phyloP scores from a whole-genome alignment of 2,329 filamentous ascomycete genomes.

The Aureobasidium mangrovei region DNA sequence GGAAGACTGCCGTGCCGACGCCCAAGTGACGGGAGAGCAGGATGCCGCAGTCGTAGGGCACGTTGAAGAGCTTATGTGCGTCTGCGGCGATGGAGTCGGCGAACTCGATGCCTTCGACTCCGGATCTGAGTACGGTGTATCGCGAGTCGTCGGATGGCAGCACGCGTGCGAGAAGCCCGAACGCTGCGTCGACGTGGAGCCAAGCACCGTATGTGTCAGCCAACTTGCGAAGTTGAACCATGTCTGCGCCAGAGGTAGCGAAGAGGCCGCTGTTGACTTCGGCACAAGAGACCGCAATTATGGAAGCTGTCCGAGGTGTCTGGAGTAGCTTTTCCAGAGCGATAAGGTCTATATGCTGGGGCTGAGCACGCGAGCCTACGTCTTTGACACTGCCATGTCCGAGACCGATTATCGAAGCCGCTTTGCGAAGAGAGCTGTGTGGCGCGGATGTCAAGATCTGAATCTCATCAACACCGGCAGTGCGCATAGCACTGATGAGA shows the following conservation, averaged over 20 bases:
- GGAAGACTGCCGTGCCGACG: conserved; percentile 57
- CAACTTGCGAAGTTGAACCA: conserved; percentile 57
- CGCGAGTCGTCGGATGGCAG: conserved; percentile 45
- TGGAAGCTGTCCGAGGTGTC: conserved; percentile 49
- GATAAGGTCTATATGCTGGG: conserved; percentile 62
- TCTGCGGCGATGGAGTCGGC: conserved; percentile 84
- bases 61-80: conserved; percentile 86
- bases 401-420: conserved; percentile 71
- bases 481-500: conserved; percentile 55
- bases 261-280: conserved; percentile 89
- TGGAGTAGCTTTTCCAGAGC: conserved; percentile 54
- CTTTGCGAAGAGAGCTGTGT: conserved; percentile 78
- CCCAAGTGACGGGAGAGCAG: conserved; percentile 64
- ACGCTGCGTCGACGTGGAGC: conserved; percentile 88
- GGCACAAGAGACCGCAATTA: conserved; percentile 72
- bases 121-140: conserved; percentile 46
- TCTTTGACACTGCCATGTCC: conserved; percentile 61
- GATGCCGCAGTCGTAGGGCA: conserved; percentile 88
- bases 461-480: conserved; percentile 56
- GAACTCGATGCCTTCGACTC: conserved; percentile 60
- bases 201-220: conserved; percentile 69
- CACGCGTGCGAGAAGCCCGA: conserved; percentile 70
- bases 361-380: conserved; percentile 45
- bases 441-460: conserved; percentile 73
- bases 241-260: conserved; percentile 49